Evolutionary conservation across 352 stramenopile species (phyloP).

Genomic region (Globisporangium nodosum): DNA sequence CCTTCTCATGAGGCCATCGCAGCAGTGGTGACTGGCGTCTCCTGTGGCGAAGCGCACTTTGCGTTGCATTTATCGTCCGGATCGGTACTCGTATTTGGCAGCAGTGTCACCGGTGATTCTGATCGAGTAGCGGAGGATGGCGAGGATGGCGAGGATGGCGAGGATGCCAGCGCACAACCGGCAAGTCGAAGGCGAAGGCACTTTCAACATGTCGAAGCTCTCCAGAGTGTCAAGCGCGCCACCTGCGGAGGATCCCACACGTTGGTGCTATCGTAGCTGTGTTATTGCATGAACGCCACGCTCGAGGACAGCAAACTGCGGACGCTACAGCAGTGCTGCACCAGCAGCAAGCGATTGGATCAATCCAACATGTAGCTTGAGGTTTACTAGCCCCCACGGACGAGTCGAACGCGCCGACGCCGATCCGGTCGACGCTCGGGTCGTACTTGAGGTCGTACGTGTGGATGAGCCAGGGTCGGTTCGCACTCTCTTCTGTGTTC

Average conservation of each 20-base stretch:
- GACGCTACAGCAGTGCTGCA: no score
- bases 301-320: no score
- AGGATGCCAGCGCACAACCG: constrained; percentile 14
- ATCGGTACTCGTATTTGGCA: constrained; percentile 20
- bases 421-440: neutral
- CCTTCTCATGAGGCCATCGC: constrained; percentile 11
- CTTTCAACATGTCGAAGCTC: neutral
- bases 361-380: no score
- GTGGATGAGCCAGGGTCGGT: neutral
- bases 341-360: no score
- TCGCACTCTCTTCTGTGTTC: no score
- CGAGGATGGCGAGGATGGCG: constrained; percentile 16
- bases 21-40: constrained; percentile 20
- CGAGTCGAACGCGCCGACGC: no score
- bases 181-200: constrained; percentile 8
- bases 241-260: constrained; percentile 38
- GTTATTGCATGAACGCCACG: no score
- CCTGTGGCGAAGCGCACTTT: constrained; percentile 42
- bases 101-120: constrained; percentile 10
- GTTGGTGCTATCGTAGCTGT: constrained; percentile 13
- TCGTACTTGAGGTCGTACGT: neutral
- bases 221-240: constrained; percentile 12
- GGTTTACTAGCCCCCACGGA: no score
- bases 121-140: constrained; percentile 13
- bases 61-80: constrained; percentile 23